These are phyloP conservation scores for Yarrowia deformans DNA, from an alignment of 805 yeast genomes.

Conservation along the genomic window DNA sequence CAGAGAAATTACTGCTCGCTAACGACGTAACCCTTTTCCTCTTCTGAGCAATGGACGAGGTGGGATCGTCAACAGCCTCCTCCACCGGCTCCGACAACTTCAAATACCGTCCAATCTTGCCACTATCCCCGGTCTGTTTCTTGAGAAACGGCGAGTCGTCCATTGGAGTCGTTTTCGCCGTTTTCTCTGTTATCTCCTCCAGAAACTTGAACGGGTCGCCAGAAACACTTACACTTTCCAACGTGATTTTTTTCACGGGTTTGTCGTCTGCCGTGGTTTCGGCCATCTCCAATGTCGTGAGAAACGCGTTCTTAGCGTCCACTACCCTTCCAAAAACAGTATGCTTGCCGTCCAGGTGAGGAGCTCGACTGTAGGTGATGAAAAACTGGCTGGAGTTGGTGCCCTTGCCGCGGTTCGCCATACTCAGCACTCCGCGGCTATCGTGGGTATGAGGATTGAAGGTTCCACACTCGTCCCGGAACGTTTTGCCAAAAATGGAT, in stretches of 20 bases:
- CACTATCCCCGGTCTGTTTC: slow-evolving; percentile 28
- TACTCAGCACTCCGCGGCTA: slow-evolving; percentile 80
- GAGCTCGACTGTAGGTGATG: slow-evolving; percentile 75
- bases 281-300: slow-evolving; percentile 57
- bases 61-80: not conserved
- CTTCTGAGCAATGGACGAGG: slow-evolving; percentile 33
- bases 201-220: slow-evolving; percentile 44
- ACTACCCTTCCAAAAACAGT: slow-evolving; percentile 76
- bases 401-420: slow-evolving; percentile 95
- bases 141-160: slow-evolving; percentile 46
- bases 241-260: slow-evolving; percentile 57
- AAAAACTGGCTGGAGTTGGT: slow-evolving; percentile 93
- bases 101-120: slow-evolving; percentile 44
- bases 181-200: not conserved
- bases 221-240: slow-evolving; percentile 46
- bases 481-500: slow-evolving; percentile 55
- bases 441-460: slow-evolving; percentile 64
- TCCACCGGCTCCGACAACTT: slow-evolving; percentile 17
- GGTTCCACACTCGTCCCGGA: slow-evolving; percentile 48
- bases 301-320: slow-evolving; percentile 45
- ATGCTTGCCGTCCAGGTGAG: slow-evolving; percentile 79
- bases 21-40: slow-evolving; percentile 42
- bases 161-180: slow-evolving; percentile 10
- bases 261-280: slow-evolving; percentile 47
- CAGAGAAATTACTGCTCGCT: slow-evolving; percentile 43